Evolutionary conservation across 768 basidiomycete genomes (phyloP), one percentile per base, ranked within the genome.

Genomic region (Tulasnella sp.): DNA sequence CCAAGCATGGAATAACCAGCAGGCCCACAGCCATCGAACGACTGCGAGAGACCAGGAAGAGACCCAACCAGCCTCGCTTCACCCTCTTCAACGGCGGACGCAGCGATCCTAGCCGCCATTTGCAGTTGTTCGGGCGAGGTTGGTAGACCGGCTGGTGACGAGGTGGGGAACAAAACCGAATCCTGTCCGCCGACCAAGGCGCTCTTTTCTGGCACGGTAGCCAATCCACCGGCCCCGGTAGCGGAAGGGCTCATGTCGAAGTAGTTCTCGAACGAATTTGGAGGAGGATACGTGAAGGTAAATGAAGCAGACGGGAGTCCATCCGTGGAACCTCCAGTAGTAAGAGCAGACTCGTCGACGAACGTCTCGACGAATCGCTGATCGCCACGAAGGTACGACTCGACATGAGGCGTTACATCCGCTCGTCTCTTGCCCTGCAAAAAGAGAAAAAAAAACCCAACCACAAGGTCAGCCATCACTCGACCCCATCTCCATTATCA

Each of bases 341-440:
- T 54, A 31, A 49, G 37, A 5, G 49, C 36, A 1, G 45, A 58
- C 15, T 49, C 54, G 15, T 38, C 31, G 19, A 67, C 31, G 58
- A 64, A 64, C 0, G 58, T 64, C 11, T 64, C 58, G 22, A 72
- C 49, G 25, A 90, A 89, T 34, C 31, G 58, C 3, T 91, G 91
- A 84, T 94, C 93, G 69, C 88, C 91, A 67, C 93, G 90, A 74
- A 94, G 82, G 84, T 92, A 87, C 80, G 91, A 92, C 82, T 94
- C 93, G 73, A 85, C 87, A 80, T 92, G 93, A 49, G 92, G 90
- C n/a, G 89, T 86, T 0, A 70, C 42, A 76, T 93, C 92, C 14
- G 93, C 93, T 67, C 90, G 89, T 71, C 93, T 89, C 84, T 94
- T 95, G 31, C 81, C 81, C 81, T 81, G 67, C 70, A 77, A 69